These are phyloP conservation scores for Clathrospora elynae DNA, from an alignment of 2,329 filamentous ascomycete species.

Conservation along the genomic window DNA sequence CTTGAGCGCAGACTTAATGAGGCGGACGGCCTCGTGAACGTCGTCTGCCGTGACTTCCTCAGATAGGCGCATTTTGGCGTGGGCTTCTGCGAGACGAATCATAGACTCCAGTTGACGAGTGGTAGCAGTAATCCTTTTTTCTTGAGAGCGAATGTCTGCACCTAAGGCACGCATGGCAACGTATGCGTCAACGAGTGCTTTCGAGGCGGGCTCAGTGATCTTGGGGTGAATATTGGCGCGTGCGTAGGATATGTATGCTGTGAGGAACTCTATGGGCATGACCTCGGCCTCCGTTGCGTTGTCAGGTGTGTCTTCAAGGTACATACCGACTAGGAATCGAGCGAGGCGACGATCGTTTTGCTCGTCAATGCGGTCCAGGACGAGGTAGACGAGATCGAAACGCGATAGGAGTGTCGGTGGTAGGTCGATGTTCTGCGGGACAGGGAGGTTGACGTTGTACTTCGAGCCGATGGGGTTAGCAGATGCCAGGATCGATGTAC, in stretches of 20 bases:
- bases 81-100: slow-evolving; percentile 95
- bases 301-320: slow-evolving; percentile 91
- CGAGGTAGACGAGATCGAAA: slow-evolving; percentile 96
- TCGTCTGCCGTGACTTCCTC: slow-evolving; percentile 76
- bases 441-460: slow-evolving; percentile 93
- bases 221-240: slow-evolving; percentile 82
- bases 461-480: slow-evolving; percentile 98
- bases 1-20: slow-evolving; percentile 94
- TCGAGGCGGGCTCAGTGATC: slow-evolving; percentile 78
- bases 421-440: slow-evolving; percentile 97
- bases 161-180: slow-evolving; percentile 95
- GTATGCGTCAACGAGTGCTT: slow-evolving; percentile 83
- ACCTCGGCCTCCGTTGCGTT: slow-evolving; percentile 80
- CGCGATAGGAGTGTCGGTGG: slow-evolving; percentile 92
- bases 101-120: slow-evolving; percentile 96
- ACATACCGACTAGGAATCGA: slow-evolving; percentile 93
- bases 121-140: slow-evolving; percentile 96
- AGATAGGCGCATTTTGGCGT: slow-evolving; percentile 95
- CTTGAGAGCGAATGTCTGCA: slow-evolving; percentile 70
- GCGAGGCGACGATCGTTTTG: slow-evolving; percentile 85
- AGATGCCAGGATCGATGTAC: slow-evolving; percentile 93
- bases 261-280: slow-evolving; percentile 87
- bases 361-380: slow-evolving; percentile 92
- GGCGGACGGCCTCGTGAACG: slow-evolving; percentile 85
- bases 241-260: slow-evolving; percentile 95